Evolutionary conservation across 257 asterid genomes (phyloP).

Genomic region (Ilex aquifolium): DNA sequence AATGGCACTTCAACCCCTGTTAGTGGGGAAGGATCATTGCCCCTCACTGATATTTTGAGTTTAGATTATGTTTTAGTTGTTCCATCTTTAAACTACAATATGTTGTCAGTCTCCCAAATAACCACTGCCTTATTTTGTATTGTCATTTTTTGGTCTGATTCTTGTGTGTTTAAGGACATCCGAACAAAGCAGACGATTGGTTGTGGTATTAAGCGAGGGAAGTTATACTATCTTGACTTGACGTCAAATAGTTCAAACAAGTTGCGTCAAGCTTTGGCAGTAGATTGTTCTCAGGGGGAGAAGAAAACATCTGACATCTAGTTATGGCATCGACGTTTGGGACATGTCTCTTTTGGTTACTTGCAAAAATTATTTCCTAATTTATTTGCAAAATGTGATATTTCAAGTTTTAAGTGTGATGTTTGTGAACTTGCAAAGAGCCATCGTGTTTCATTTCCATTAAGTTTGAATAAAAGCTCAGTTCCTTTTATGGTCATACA

Average conservation of each 20-base stretch:
- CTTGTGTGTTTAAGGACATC: no score
- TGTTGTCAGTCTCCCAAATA: not conserved
- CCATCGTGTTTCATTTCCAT: not conserved
- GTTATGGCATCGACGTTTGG: slow-evolving; percentile 1
- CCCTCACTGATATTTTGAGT: not conserved
- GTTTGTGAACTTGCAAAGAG: slow-evolving; percentile 1
- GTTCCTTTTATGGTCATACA: no score
- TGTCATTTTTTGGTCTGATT: slow-evolving; percentile 12
- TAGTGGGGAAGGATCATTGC: not conserved
- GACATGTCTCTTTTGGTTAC: not conserved
- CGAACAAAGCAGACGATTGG: no score
- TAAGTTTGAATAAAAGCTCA: not conserved
- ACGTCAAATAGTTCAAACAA: not conserved
- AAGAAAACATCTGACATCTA: not conserved
- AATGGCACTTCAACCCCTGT: not conserved
- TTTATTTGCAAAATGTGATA: not conserved
- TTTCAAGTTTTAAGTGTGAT: not conserved
- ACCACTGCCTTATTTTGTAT: slow-evolving; percentile 1
- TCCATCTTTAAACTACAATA: not conserved
- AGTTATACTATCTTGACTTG: not conserved
- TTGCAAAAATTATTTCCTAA: not conserved
- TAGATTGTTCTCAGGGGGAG: not conserved
- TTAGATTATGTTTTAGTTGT: not conserved
- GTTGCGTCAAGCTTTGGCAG: not conserved
- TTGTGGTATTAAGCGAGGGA: no score